phyloP scores from a whole-genome alignment of 352 stramenopile species.

The Phytophthora citricola region DNA sequence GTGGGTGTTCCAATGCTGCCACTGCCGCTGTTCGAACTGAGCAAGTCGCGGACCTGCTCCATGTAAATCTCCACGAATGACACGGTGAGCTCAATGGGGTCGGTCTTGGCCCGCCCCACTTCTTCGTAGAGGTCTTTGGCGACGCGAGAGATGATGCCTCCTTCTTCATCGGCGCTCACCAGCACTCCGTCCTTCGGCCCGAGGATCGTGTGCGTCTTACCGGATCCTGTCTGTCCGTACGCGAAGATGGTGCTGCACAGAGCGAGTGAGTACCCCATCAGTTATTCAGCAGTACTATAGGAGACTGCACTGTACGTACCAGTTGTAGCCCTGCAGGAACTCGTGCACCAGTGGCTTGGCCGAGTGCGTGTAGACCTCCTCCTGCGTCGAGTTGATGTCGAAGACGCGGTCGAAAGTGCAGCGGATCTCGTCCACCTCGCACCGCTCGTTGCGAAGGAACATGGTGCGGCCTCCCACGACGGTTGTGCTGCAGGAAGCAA shows the following conservation, averaged over 20 bases:
- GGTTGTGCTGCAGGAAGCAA: slow-evolving; percentile 48
- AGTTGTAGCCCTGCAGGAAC: slow-evolving; percentile 81
- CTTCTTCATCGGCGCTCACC: slow-evolving; percentile 64
- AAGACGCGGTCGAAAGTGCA: slow-evolving; percentile 83
- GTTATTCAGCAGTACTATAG: neutral
- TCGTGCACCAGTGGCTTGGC: slow-evolving; percentile 71
- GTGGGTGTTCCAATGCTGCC: slow-evolving; percentile 22
- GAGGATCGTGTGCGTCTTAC: slow-evolving; percentile 92
- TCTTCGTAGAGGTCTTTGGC: slow-evolving; percentile 57
- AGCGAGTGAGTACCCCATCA: slow-evolving; percentile 1
- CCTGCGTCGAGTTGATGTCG: slow-evolving; percentile 57
- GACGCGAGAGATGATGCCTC: slow-evolving; percentile 69
- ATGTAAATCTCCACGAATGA: slow-evolving; percentile 92
- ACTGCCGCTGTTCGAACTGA: slow-evolving; percentile 33
- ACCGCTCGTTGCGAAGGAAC: slow-evolving; percentile 69
- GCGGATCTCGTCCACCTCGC: slow-evolving; percentile 77
- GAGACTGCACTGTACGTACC: slow-evolving; percentile 32
- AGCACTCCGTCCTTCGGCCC: slow-evolving; percentile 70
- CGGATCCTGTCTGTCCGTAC: slow-evolving; percentile 91
- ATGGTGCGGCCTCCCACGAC: slow-evolving; percentile 65
- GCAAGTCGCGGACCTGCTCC: slow-evolving; percentile 85
- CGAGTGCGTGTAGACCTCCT: slow-evolving; percentile 75
- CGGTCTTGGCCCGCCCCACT: slow-evolving; percentile 34
- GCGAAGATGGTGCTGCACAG: slow-evolving; percentile 81
- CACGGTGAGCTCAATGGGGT: slow-evolving; percentile 58